Evolutionary conservation across 78 protist species (phyloP), one percentile per base, ranked within the genome.

Genomic region (Dictyostelium intermedium): DNA sequence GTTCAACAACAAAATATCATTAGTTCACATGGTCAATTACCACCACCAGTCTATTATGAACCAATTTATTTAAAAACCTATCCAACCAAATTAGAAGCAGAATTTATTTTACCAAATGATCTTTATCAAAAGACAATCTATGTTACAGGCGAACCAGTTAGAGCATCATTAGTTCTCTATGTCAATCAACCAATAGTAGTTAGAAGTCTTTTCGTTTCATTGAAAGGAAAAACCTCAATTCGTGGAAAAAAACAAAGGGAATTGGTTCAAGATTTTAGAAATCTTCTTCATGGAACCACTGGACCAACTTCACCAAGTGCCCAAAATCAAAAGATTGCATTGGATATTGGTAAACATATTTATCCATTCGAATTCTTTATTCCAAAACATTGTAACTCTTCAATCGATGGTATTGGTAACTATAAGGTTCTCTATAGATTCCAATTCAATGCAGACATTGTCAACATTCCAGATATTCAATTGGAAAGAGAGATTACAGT

Each of bases 331-430:
- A 69, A 72, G 53, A 11, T 53, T 23, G 13, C 45, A 43, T 74
- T 85, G 43, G 70, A 23, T 14, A 20, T 63, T 35, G 91, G 91
- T 34, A 85, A 85, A 50, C 91, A 85, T 47, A 74, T 85, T 1
- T 85, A 72, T 43, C 91, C 91, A 72, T 85, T 85, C n/a, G 76
- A 74, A 34, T 85, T 85, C 61, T 85, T 30, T 47, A 74, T 85
- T 53, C 91, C 91, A 70, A 72, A 85, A 27, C 63, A 73, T 8
- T 72, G 84, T n/a, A 47, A 85, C 16, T 85, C 91, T 5, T 35
- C 84, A 11, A 53, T 53, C 16, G 14, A 30, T 10, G 66, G 66
- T 56, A 5, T 47, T 32, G 10, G n/a, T 1, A 35, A 35, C n/a
- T 85, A 74, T 78, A 18, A 18, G 5, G 91, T 85, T 7, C 27